Percentiles rank a stretch among this genome's conserved stretches.
Evolutionary conservation across 108 stramenopile genomes (phyloP).

Genomic region (Mayamaea pseudoterrestris): DNA sequence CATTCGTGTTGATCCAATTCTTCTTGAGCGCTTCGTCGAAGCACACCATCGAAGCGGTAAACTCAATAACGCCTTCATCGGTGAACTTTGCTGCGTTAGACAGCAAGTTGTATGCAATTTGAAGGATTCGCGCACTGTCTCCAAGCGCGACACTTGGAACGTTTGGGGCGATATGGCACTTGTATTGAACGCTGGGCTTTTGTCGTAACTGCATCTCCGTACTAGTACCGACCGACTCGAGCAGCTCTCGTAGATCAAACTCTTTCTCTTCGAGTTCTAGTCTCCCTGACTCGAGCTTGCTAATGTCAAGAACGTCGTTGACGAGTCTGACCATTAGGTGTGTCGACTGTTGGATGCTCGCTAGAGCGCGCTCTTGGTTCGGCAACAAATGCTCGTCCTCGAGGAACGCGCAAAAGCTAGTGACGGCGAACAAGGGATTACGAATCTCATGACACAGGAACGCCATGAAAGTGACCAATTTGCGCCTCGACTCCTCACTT

Average conservation of each 20-base stretch:
- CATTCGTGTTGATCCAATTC: neutral
- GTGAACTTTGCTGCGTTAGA: slow-evolving; percentile 23
- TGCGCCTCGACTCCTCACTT: slow-evolving; percentile 7
- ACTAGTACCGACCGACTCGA: slow-evolving; percentile 7
- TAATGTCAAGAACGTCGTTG: slow-evolving; percentile 27
- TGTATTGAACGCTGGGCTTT: slow-evolving; percentile 4
- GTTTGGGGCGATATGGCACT: neutral
- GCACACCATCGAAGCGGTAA: neutral
- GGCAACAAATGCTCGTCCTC: slow-evolving; percentile 2
- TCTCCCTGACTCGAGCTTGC: slow-evolving; percentile 26
- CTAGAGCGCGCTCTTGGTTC: slow-evolving; percentile 4
- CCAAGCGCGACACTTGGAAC: slow-evolving; percentile 10
- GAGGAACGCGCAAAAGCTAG: slow-evolving; percentile 10
- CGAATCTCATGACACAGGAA: slow-evolving; percentile 31
- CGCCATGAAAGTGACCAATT: slow-evolving; percentile 26
- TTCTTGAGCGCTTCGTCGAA: neutral
- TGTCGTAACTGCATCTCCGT: slow-evolving; percentile 7
- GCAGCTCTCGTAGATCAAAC: slow-evolving; percentile 11
- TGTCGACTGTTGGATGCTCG: slow-evolving; percentile 9
- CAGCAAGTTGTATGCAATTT: slow-evolving; percentile 20
- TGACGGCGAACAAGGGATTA: slow-evolving; percentile 23
- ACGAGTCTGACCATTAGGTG: slow-evolving; percentile 22
- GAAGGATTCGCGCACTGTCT: slow-evolving; percentile 15
- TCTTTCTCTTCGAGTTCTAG: slow-evolving; percentile 15
- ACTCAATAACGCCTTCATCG: slow-evolving; percentile 9